A percentile compares a stretch with the other conserved stretches of the same genome.
Evolutionary conservation across 768 basidiomycete species (phyloP).

Genomic region (Termitomyces sp.): DNA sequence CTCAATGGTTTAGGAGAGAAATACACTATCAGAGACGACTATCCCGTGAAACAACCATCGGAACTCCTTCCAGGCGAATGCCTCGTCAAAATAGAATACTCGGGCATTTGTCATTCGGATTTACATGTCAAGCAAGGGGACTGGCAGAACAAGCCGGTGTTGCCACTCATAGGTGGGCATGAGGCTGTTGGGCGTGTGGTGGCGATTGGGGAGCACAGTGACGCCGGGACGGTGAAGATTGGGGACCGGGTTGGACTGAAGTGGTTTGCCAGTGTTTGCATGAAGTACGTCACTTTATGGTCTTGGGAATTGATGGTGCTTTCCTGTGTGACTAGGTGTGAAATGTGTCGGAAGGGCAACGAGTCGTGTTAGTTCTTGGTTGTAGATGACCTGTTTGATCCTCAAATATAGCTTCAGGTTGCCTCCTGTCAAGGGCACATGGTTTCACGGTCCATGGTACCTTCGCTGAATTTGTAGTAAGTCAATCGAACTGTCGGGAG

Average conservation of each 20-base stretch:
- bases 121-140: conserved; percentile 54
- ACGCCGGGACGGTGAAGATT: conserved; percentile 43
- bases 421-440: conserved; percentile 36
- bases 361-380: conserved; percentile 34
- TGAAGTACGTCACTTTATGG: conserved; percentile 22
- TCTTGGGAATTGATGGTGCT: background rate
- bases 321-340: conserved; percentile 36
- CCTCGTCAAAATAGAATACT: conserved; percentile 65
- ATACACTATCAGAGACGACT: conserved; percentile 30
- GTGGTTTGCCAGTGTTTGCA: conserved; percentile 45
- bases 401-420: conserved; percentile 29
- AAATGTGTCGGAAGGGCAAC: conserved; percentile 63
- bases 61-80: conserved; percentile 59
- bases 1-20: conserved; percentile 23
- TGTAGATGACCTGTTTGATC: background rate
- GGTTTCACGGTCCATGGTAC: conserved; percentile 70
- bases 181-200: conserved; percentile 77
- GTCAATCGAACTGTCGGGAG: conserved; percentile 8
- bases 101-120: conserved; percentile 68
- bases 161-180: conserved; percentile 71
- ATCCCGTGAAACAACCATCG: conserved; percentile 52
- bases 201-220: conserved; percentile 64
- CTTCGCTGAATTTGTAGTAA: conserved; percentile 59
- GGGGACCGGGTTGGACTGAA: conserved; percentile 81
- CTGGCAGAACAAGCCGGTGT: conserved; percentile 50